phyloP scores from a whole-genome alignment of 164 flowering plant genomes.

The Tetracentron sinense region DNA sequence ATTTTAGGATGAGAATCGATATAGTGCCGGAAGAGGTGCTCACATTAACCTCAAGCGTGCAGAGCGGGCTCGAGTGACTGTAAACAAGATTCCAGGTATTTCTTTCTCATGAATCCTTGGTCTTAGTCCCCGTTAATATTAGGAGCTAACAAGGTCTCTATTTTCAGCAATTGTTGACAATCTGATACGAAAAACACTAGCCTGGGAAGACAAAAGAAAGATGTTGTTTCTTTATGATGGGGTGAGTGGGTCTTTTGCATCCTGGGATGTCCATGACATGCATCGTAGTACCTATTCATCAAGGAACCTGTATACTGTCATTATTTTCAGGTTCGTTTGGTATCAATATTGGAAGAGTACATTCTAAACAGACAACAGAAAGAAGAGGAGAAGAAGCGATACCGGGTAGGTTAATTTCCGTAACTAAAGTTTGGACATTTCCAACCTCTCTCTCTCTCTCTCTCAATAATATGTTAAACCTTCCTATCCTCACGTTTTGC shows the following conservation, averaged over 20 bases:
- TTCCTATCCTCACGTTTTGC: conserved; percentile 14
- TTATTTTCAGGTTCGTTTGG: conserved; percentile 57
- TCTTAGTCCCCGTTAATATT: too few species aligned
- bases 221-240: conserved; percentile 74
- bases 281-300: too few species aligned
- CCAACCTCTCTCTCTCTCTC: too few species aligned
- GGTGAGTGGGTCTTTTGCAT: conserved; percentile 45
- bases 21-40: conserved; percentile 83
- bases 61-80: conserved; percentile 72
- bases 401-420: too few species aligned
- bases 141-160: conserved; percentile 16
- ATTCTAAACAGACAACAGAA: conserved; percentile 61
- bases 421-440: too few species aligned
- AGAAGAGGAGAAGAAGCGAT: conserved; percentile 79
- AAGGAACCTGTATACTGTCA: neutral
- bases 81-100: conserved; percentile 85
- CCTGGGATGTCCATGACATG: too few species aligned
- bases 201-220: conserved; percentile 75
- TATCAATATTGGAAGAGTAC: conserved; percentile 74
- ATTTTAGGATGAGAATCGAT: conserved; percentile 71
- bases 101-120: neutral
- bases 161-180: conserved; percentile 75
- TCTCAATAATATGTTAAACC: neutral
- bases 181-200: conserved; percentile 56
- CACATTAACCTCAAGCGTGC: conserved; percentile 87